Evolutionary conservation across 2,329 filamentous ascomycete genomes (phyloP), one percentile per base, ranked within the genome.

Genomic region (Botrytis fabae): DNA sequence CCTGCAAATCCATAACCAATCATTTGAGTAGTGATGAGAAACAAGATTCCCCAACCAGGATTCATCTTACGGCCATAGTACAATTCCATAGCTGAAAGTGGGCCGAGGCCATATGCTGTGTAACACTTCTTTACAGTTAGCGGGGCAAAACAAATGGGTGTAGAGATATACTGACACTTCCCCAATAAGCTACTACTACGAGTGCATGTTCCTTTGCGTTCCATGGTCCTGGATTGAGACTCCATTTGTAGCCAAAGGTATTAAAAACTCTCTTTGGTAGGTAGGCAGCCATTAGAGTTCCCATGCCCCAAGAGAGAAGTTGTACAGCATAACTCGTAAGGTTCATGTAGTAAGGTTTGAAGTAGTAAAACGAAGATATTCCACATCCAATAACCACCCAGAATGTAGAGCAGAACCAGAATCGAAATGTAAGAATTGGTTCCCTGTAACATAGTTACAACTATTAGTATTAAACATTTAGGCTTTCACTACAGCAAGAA

Each of bases 141-240:
- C 90, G 77, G 93, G 93, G 4, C 86, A 91, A 90, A 76, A 93
- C 93, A 76, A 83, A 75, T 64, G 82, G 83, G 0, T 84, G 79
- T 90, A 85, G 69, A 16, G 73, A 51, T 74, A 90, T 91, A 76
- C 80, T 62, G 81, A 81, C 74, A 81, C 80, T 69, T n/a, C 69
- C 69, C 69, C 69, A 71, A 46, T 71, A 71, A 40, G 69, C 60
- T 10, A 91, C 87, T 28, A 89, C 86, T 70, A 92, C 90, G 74
- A 92, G 86, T 62, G 88, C 82, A 79, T 92, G 90, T 78, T 92
- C 90, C 81, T 92, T 92, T 79, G 90, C 85, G 78, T 91, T 92
- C 81, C 92, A 92, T 1, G 89, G 89, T 0, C 89, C 89, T 0
- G 90, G 89, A 72, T 92, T 92, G 38, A 91, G 81, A 59, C 75